Conservation (phyloP, 1,284 basidiomycete species). For the Malassezia globosa region DNA sequence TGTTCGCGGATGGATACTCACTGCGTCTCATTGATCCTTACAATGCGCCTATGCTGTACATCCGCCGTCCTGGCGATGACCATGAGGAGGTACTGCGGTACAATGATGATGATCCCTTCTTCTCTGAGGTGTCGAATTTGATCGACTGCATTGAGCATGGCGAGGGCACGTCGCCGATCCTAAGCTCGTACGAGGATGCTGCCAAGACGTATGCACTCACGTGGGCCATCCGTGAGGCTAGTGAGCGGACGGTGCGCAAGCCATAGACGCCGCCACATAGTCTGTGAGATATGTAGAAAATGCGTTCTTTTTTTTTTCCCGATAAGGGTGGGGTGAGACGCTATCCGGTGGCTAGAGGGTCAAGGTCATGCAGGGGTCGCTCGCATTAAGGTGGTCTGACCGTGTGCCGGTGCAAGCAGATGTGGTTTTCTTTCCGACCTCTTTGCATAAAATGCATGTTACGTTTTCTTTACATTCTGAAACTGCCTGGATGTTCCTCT, state of each 20-base stretch:
- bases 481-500: too few relatives aligned
- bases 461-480: too few relatives aligned
- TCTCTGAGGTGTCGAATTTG: conserved; percentile 43
- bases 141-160: conserved; percentile 45
- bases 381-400: too few relatives aligned
- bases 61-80: conserved; percentile 44
- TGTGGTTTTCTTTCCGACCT: too few relatives aligned
- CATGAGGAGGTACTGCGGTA: conserved; percentile 46
- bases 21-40: conserved; percentile 45
- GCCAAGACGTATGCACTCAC: conserved; percentile 45
- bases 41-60: conserved; percentile 43
- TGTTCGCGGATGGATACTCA: conserved; percentile 41
- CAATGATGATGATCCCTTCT: conserved; percentile 47
- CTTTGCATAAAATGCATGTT: too few relatives aligned
- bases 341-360: too few relatives aligned
- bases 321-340: not conserved
- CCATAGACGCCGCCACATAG: too few relatives aligned
- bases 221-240: conserved; percentile 41
- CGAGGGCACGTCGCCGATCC: conserved; percentile 27
- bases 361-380: too few relatives aligned
- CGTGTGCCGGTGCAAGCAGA: too few relatives aligned
- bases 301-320: too few relatives aligned
- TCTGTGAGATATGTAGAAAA: too few relatives aligned
- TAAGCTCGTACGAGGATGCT: conserved; percentile 40
- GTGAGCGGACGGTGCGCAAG: conserved; percentile 33